These are phyloP conservation scores for Plectosphaerella plurivora DNA, from an alignment of 2,329 filamentous ascomycete species.

Conservation along the genomic window DNA sequence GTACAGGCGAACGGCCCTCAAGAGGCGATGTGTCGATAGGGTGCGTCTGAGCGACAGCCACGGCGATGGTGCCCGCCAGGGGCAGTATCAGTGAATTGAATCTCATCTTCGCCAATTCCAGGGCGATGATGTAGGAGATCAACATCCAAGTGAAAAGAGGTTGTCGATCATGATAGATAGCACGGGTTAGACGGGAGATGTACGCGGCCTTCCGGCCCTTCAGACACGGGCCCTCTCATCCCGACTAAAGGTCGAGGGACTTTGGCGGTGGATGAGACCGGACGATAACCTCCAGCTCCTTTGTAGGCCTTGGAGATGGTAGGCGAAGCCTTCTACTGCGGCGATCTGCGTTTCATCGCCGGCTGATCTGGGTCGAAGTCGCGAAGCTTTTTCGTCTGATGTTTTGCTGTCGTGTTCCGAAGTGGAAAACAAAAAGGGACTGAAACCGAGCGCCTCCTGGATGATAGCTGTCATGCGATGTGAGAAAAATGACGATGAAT, in stretches of 20 bases:
- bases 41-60: neutral
- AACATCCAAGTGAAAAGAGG: too few species aligned
- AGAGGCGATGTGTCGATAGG: neutral
- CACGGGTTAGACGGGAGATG: too few species aligned
- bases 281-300: neutral
- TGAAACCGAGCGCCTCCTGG: too few species aligned
- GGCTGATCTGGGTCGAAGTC: neutral
- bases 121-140: too few species aligned
- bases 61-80: neutral
- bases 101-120: too few species aligned
- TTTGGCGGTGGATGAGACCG: neutral
- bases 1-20: neutral
- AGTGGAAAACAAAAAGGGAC: neutral
- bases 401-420: neutral
- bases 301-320: too few species aligned
- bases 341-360: slow-evolving; percentile 1
- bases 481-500: too few species aligned
- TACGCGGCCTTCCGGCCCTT: too few species aligned
- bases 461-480: too few species aligned
- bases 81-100: neutral
- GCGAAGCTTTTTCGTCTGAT: neutral
- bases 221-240: too few species aligned
- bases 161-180: too few species aligned
- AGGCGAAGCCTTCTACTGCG: neutral
- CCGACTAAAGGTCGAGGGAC: too few species aligned